phyloP scores from a whole-genome alignment of 306 rosid genomes.

The Dryas alaskensis region DNA sequence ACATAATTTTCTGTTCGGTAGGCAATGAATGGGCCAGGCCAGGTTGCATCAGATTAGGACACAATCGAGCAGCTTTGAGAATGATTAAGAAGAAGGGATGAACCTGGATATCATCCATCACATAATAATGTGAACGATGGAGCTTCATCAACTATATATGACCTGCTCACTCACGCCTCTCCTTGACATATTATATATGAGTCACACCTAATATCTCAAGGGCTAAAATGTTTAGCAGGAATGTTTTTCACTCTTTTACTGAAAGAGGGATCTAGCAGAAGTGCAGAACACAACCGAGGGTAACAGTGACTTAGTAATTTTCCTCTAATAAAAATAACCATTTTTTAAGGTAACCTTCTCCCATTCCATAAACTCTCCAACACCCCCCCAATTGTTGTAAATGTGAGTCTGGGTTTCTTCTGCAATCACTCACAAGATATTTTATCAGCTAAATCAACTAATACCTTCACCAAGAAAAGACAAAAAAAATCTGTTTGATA shows the following conservation, averaged over 20 bases:
- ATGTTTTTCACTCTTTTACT: neutral
- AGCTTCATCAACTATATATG: neutral
- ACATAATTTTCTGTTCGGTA: neutral
- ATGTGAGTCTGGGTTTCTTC: no score
- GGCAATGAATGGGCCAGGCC: neutral
- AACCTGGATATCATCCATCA: neutral
- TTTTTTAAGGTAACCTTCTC: no score
- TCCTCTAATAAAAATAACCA: no score
- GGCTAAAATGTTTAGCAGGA: neutral
- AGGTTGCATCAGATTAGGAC: slow-evolving; percentile 11
- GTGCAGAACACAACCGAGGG: neutral
- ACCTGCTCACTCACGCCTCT: neutral
- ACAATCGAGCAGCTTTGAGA: slow-evolving; percentile 17
- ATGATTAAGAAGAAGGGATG: neutral
- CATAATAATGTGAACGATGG: no score
- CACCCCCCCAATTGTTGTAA: no score
- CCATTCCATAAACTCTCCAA: no score
- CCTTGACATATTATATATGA: neutral
- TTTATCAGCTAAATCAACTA: no score
- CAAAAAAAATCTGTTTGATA: no score
- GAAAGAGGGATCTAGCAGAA: neutral
- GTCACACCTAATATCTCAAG: neutral
- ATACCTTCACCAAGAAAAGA: no score
- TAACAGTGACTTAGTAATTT: neutral
- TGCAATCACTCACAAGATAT: no score